Evolutionary conservation across 1,139 yeast genomes (phyloP).

Genomic region (Hemisphaericaspora xylofermentans): DNA sequence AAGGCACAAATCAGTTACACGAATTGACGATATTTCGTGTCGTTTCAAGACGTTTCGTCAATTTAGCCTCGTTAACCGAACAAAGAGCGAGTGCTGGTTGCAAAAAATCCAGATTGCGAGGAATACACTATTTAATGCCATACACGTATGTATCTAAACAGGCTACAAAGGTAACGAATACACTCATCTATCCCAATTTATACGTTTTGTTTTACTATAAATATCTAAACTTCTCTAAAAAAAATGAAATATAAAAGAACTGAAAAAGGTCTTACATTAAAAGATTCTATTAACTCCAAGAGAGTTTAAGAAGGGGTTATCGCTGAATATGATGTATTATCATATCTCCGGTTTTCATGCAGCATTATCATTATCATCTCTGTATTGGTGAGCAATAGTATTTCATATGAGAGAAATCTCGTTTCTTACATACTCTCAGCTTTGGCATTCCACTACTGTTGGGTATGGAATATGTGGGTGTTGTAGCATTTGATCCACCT

Average conservation of each 20-base stretch:
- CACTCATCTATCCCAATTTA: too few species aligned
- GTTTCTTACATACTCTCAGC: slow-evolving; percentile 12
- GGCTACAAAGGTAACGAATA: too few species aligned
- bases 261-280: not conserved
- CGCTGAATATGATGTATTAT: not conserved
- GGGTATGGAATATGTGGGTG: slow-evolving; percentile 25
- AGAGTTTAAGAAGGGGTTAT: not conserved
- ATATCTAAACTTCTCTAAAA: slow-evolving; percentile 1
- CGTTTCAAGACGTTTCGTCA: too few species aligned
- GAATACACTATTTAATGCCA: too few species aligned
- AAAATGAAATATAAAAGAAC: not conserved
- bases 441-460: slow-evolving; percentile 6
- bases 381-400: slow-evolving; percentile 11
- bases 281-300: not conserved
- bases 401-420: slow-evolving; percentile 13
- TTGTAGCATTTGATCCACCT: slow-evolving; percentile 11
- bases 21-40: too few species aligned
- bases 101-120: too few species aligned
- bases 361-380: slow-evolving; percentile 2
- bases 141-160: too few species aligned
- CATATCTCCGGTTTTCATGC: too few species aligned
- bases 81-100: too few species aligned
- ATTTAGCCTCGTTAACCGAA: too few species aligned
- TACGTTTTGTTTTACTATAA: not conserved
- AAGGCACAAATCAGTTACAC: too few species aligned